These are phyloP conservation scores for Claviceps quebecensis DNA, from an alignment of 2,329 filamentous ascomycete genomes.

Conservation along the genomic window DNA sequence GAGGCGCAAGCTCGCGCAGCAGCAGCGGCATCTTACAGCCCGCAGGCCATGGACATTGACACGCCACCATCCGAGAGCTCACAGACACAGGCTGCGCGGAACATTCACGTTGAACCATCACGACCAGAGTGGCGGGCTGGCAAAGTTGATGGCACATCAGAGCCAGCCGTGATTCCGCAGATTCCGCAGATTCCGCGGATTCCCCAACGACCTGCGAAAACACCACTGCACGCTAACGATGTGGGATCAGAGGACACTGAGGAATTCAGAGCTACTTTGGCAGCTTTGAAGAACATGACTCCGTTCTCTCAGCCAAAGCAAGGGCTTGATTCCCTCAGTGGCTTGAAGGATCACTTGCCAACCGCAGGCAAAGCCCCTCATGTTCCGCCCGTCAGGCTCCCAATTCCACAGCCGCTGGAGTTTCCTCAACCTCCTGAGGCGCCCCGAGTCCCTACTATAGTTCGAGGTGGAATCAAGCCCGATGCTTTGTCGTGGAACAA, in stretches of 20 bases:
- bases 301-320: conserved; percentile 33
- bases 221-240: conserved; percentile 19
- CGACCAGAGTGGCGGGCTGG: conserved; percentile 46
- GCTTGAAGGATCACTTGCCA: conserved; percentile 41
- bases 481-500: conserved; percentile 30
- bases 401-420: conserved; percentile 20
- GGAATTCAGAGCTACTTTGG: conserved; percentile 38
- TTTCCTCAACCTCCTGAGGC: conserved; percentile 36
- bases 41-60: conserved; percentile 54
- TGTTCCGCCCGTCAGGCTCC: conserved; percentile 23
- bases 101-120: conserved; percentile 44
- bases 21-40: conserved; percentile 26
- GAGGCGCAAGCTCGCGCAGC: conserved; percentile 12
- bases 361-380: conserved; percentile 39
- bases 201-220: conserved; percentile 7
- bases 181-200: background rate
- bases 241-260: conserved; percentile 42
- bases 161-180: conserved; percentile 8
- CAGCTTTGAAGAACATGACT: conserved; percentile 41
- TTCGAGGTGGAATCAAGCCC: conserved; percentile 29
- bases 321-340: conserved; percentile 39
- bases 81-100: conserved; percentile 24
- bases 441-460: conserved; percentile 27
- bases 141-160: conserved; percentile 20
- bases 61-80: conserved; percentile 25